Evolutionary conservation across 202 grass and related monocot genomes (phyloP).

Genomic region (Zoysia matrella): DNA sequence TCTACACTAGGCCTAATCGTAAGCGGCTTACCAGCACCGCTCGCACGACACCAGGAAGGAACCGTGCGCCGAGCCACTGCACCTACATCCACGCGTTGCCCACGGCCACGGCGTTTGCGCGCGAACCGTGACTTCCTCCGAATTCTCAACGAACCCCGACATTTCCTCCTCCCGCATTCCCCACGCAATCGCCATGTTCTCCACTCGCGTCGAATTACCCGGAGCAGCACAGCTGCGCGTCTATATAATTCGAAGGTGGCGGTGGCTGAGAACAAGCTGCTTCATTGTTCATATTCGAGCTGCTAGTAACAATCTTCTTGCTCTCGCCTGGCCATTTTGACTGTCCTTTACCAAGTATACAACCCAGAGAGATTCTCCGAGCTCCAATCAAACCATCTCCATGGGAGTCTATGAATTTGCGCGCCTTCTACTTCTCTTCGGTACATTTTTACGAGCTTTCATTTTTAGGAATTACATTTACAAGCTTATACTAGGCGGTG

Average conservation of each 20-base stretch:
- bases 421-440: slow-evolving; percentile 21
- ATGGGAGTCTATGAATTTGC: slow-evolving; percentile 25
- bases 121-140: slow-evolving; percentile 37
- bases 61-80: slow-evolving; percentile 32
- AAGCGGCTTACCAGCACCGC: slow-evolving; percentile 8
- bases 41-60: background rate
- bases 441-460: slow-evolving; percentile 1
- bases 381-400: background rate
- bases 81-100: slow-evolving; percentile 41
- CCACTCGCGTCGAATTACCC: background rate
- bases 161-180: slow-evolving; percentile 23
- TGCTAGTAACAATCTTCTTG: background rate
- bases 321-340: background rate
- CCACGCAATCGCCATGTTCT: slow-evolving; percentile 20
- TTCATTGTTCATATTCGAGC: slow-evolving; percentile 4
- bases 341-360: background rate
- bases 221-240: background rate
- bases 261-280: background rate
- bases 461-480: background rate
- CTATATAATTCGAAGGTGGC: slow-evolving; percentile 21
- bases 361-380: background rate
- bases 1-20: background rate
- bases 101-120: slow-evolving; percentile 41
- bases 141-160: slow-evolving; percentile 51
- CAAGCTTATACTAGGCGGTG: no score